Evolutionary conservation across 2,329 filamentous ascomycete genomes (phyloP).

Genomic region (Trichoderma atroviride): DNA sequence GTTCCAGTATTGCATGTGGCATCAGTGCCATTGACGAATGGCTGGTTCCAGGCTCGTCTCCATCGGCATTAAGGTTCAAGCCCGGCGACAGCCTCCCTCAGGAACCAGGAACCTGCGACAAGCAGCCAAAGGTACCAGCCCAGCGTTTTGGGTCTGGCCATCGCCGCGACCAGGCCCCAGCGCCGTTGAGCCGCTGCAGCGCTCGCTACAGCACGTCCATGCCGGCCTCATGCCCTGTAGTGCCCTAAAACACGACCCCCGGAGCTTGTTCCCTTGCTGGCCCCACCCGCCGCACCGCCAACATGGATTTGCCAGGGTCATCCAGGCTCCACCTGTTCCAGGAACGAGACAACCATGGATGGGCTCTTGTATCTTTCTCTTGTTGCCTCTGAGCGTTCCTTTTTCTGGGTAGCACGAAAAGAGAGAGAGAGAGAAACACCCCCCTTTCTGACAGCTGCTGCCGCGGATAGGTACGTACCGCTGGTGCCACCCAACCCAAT

Average conservation of each 20-base stretch:
- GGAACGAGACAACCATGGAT: slow-evolving; percentile 18
- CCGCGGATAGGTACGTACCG: not conserved
- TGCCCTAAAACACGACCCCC: not conserved
- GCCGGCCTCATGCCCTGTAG: not conserved
- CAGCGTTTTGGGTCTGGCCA: slow-evolving; percentile 23
- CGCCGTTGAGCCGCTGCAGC: not conserved
- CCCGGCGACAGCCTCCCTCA: not conserved
- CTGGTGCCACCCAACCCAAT: not conserved
- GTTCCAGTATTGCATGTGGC: not conserved
- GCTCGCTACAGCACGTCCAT: not conserved
- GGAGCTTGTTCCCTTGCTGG: not conserved
- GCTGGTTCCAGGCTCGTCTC: not conserved
- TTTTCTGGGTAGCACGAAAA: not conserved
- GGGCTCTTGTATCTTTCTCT: not conserved
- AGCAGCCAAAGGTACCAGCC: slow-evolving; percentile 1
- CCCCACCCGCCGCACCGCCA: slow-evolving; percentile 2
- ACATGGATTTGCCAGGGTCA: slow-evolving; percentile 6
- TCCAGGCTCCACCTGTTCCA: slow-evolving; percentile 25
- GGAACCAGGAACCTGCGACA: not conserved
- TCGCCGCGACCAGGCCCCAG: not conserved
- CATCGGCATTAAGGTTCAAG: slow-evolving; percentile 8
- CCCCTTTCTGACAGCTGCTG: slow-evolving; percentile 17
- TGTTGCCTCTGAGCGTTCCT: not conserved
- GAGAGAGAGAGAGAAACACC: not conserved
- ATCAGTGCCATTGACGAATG: not conserved